Percentiles rank a stretch among this genome's conserved stretches.
Evolutionary conservation across 768 basidiomycete species (phyloP).

Genomic region (Hygrophorus pudorinus): DNA sequence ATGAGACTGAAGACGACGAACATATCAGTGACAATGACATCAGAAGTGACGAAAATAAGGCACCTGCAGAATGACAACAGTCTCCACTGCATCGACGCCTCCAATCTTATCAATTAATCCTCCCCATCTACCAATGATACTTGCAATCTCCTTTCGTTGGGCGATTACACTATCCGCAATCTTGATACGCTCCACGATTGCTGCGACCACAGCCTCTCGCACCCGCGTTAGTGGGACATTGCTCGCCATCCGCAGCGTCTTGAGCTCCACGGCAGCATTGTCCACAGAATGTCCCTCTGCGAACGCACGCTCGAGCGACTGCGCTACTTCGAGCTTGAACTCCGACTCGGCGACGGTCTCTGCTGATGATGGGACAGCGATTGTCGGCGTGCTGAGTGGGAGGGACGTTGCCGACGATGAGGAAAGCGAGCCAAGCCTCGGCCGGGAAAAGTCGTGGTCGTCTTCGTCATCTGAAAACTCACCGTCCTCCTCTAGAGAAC

Average conservation of each 20-base stretch:
- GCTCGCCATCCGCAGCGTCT: conserved; percentile 93
- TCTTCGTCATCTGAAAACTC: conserved; percentile 30
- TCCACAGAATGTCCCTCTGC: conserved; percentile 86
- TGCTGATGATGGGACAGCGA: conserved; percentile 26
- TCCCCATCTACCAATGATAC: conserved; percentile 72
- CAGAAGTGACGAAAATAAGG: conserved; percentile 7
- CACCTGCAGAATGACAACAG: conserved; percentile 72
- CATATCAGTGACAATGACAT: neutral
- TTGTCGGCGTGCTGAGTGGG: conserved; percentile 29
- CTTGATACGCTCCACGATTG: conserved; percentile 64
- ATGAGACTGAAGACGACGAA: conserved; percentile 34
- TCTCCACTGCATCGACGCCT: conserved; percentile 75
- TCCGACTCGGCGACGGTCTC: conserved; percentile 48
- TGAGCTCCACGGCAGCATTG: conserved; percentile 88
- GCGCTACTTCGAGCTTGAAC: conserved; percentile 67
- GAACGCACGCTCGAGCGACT: conserved; percentile 87
- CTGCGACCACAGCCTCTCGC: conserved; percentile 80
- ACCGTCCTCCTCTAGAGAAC: conserved; percentile 37
- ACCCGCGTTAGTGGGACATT: conserved; percentile 86
- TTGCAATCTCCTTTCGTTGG: conserved; percentile 58
- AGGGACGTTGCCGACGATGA: conserved; percentile 42
- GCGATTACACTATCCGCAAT: conserved; percentile 44
- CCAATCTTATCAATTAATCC: conserved; percentile 71
- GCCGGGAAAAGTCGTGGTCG: conserved; percentile 26
- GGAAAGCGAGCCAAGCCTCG: conserved; percentile 23